Conservation (phyloP, 345 rosid species). For the Aquilaria malaccensis region DNA sequence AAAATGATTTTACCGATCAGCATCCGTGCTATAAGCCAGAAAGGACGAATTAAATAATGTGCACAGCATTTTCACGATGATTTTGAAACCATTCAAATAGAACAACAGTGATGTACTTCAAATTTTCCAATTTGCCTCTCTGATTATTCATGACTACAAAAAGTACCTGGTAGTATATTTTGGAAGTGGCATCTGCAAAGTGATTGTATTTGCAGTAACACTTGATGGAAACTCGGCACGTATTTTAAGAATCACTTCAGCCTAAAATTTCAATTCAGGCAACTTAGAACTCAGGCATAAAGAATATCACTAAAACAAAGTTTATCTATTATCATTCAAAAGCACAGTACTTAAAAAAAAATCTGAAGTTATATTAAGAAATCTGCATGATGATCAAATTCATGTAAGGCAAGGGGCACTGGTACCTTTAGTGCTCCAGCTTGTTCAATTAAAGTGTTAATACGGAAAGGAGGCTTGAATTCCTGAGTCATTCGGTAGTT, state of each 20-base stretch:
- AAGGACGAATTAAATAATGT: no score
- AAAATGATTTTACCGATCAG: no score
- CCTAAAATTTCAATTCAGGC: conserved; percentile 43
- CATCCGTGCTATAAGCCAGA: no score
- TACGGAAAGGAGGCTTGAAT: conserved; percentile 96
- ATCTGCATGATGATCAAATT: background rate
- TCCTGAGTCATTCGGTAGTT: conserved; percentile 99
- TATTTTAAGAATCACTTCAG: conserved; percentile 85
- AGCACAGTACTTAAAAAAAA: background rate
- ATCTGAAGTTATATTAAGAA: background rate
- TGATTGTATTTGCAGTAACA: conserved; percentile 77
- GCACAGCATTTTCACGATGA: no score
- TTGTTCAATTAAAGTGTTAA: conserved; percentile 82
- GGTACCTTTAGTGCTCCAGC: conserved; percentile 84
- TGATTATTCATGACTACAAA: background rate
- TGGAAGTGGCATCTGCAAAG: conserved; percentile 88
- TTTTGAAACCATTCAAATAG: background rate
- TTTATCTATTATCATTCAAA: background rate
- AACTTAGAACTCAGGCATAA: conserved; percentile 1
- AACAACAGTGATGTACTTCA: background rate
- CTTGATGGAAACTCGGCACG: conserved; percentile 76
- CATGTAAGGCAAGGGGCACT: conserved; percentile 11
- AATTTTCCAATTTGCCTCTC: background rate
- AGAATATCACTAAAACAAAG: background rate
- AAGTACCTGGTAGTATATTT: conserved; percentile 76